phyloP scores from a whole-genome alignment of 345 rosid genomes.

The Moricandia arvensis region DNA sequence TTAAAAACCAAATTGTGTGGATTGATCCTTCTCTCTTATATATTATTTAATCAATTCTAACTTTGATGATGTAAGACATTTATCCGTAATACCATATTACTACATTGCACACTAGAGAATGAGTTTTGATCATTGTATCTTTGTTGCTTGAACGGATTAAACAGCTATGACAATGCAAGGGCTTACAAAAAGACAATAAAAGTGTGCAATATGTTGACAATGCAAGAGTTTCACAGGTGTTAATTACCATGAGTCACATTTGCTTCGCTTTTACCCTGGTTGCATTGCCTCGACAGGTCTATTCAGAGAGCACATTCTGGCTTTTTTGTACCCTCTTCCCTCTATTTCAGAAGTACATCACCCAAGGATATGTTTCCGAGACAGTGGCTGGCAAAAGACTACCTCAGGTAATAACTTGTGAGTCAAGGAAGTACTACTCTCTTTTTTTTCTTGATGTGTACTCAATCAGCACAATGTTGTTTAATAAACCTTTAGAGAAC shows the following conservation, averaged over 20 bases:
- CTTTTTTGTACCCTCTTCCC: slow-evolving; percentile 89
- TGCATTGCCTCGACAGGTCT: slow-evolving; percentile 96
- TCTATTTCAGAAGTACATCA: slow-evolving; percentile 94
- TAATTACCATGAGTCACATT: slow-evolving; percentile 78
- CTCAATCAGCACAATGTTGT: neutral
- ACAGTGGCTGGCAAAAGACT: slow-evolving; percentile 88
- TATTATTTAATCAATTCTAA: too few relatives aligned
- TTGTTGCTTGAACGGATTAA: slow-evolving; percentile 67
- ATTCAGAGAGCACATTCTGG: slow-evolving; percentile 95
- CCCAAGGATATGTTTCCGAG: slow-evolving; percentile 91
- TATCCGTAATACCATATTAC: too few relatives aligned
- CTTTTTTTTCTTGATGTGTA: neutral
- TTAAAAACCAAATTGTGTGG: too few relatives aligned
- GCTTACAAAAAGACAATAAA: slow-evolving; percentile 98
- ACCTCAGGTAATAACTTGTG: slow-evolving; percentile 45
- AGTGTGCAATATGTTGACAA: slow-evolving; percentile 90
- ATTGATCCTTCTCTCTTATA: too few relatives aligned
- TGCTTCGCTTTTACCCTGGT: slow-evolving; percentile 88
- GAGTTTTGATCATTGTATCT: slow-evolving; percentile 9
- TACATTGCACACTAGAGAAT: neutral
- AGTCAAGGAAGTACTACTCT: neutral
- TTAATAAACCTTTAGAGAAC: slow-evolving; percentile 54
- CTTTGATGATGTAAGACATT: too few relatives aligned
- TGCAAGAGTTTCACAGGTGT: slow-evolving; percentile 96
- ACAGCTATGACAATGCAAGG: too few relatives aligned